These are phyloP conservation scores for Gossypium lobatum DNA, from an alignment of 441 rosid species.

Conservation along the genomic window DNA sequence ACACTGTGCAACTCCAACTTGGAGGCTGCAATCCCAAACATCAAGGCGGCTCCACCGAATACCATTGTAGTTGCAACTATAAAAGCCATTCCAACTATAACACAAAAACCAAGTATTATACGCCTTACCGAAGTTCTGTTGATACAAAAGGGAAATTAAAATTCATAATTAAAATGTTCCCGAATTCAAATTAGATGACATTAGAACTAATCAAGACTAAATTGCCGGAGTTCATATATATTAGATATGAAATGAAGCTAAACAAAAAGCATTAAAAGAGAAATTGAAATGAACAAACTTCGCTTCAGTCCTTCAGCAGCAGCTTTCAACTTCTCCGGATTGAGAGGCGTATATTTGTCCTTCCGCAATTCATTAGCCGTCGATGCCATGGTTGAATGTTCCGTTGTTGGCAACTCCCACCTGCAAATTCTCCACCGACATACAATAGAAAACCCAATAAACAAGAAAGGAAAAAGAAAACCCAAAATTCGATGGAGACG, in stretches of 20 bases:
- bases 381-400: slow-evolving; percentile 47
- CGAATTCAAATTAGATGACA: background rate
- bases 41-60: slow-evolving; percentile 65
- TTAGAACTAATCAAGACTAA: background rate
- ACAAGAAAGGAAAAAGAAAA: background rate
- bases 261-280: background rate
- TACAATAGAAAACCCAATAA: background rate
- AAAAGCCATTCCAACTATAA: slow-evolving; percentile 82
- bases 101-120: background rate
- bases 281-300: slow-evolving; percentile 28
- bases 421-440: slow-evolving; percentile 29
- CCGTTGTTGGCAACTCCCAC: slow-evolving; percentile 67
- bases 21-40: slow-evolving; percentile 52
- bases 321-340: slow-evolving; percentile 75
- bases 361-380: slow-evolving; percentile 76
- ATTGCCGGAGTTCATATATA: background rate
- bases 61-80: slow-evolving; percentile 63
- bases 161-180: background rate
- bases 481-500: background rate
- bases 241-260: background rate
- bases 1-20: slow-evolving; percentile 58
- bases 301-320: slow-evolving; percentile 75
- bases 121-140: background rate
- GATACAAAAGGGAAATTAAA: background rate
- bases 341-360: slow-evolving; percentile 45